These are phyloP conservation scores for Chloromonas sp. DNA, from an alignment of 163 green algal genomes.

Conservation along the genomic window DNA sequence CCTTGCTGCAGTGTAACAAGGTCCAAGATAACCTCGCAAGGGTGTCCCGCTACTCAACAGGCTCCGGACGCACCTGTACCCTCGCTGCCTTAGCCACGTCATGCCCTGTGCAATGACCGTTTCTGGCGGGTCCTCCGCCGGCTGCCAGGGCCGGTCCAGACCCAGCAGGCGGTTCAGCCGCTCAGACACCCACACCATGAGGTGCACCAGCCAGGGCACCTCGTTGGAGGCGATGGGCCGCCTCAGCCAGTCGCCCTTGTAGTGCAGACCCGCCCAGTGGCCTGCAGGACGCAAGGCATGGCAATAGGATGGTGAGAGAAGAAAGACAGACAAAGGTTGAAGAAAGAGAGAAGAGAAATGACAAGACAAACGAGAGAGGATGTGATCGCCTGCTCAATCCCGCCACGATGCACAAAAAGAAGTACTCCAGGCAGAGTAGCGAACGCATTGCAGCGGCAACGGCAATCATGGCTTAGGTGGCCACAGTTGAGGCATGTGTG, in stretches of 20 bases:
- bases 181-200: constrained; percentile 52
- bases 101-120: constrained; percentile 35
- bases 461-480: too few relatives aligned
- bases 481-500: too few relatives aligned
- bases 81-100: constrained; percentile 19
- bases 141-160: constrained; percentile 39
- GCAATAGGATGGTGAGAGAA: constrained; percentile 5
- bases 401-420: too few relatives aligned
- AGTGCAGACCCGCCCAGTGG: constrained; percentile 50
- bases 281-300: constrained; percentile 19
- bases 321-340: not conserved
- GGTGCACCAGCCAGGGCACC: constrained; percentile 52
- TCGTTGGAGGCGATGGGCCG: constrained; percentile 67
- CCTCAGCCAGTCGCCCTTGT: constrained; percentile 68
- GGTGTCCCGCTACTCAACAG: too few relatives aligned
- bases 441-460: too few relatives aligned
- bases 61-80: not conserved
- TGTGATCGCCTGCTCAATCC: too few relatives aligned
- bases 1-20: too few relatives aligned
- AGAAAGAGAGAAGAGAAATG: not conserved
- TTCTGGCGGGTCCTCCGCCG: constrained; percentile 42
- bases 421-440: too few relatives aligned
- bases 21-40: too few relatives aligned
- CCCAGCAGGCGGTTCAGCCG: constrained; percentile 52
- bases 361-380: not conserved